Base-by-base conservation (phyloP, 2,329 filamentous ascomycete species). In the Colletotrichum sp. region DNA sequence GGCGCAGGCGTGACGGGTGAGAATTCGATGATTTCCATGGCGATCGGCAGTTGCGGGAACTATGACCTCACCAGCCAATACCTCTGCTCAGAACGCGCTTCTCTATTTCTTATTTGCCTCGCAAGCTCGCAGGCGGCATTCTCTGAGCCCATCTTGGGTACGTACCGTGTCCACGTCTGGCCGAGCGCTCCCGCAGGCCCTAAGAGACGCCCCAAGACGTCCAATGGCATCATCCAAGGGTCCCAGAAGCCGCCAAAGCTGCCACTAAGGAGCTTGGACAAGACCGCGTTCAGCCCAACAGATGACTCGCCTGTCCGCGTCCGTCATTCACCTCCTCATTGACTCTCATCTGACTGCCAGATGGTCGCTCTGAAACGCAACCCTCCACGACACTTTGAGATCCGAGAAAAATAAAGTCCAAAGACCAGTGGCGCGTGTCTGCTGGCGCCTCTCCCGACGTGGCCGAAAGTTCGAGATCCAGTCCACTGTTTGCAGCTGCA, bases 1-100 rank as follows among this genome's bases (percentile, higher is more conserved):
- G 32, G 32, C 49, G 30, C 16, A 39, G 63, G n/a, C 65, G 49
- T 65, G 62, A 52, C 44, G 44, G 44, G 44, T 52, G 44, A 52
- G 64, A 69, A 49, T 76, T 76, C 65, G 64, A 76, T 69, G 76
- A 72, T 69, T 71, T 64, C 72, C 72, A 67, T 70, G 73, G 57
- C 36, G 75, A 78, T 77, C 77, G 77, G 77, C 77, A 78, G 57
- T 78, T 72, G 77, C 77, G 77, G 71, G 68, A 69, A 77, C 75
- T 69, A 78, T 78, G 77, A 78, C 77, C 71, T 78, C 77, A 78
- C 65, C 62, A 65, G 71, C 71, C 74, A 69, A 76, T 76, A 55
- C 44, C 12, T 62, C 60, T 26, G 21, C 57, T 39, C 71, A 63
- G 36, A 49, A 49, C 62, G 24, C 36, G 62, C 32, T 24, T 64